A percentile compares a stretch with the other conserved stretches of the same genome.
Evolutionary conservation across 1,284 basidiomycete species (phyloP).

Genomic region (Stygiomarasmius scandens): DNA sequence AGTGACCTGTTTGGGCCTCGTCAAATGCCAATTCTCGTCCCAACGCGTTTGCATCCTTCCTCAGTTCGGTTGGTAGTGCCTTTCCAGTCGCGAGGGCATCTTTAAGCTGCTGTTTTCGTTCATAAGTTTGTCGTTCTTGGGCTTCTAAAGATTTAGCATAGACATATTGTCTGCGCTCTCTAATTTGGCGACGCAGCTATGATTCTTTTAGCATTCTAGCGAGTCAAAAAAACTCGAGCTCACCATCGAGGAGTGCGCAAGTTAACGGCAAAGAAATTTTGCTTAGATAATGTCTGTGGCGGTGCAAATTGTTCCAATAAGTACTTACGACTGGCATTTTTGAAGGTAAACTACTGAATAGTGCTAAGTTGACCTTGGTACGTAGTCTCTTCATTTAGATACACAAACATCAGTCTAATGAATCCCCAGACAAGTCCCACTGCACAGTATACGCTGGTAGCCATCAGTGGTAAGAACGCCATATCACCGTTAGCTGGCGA

Average conservation of each 20-base stretch:
- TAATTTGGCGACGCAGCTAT: conserved; percentile 85
- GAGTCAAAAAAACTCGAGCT: background rate
- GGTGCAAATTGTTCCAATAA: too few species aligned
- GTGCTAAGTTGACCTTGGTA: conserved; percentile 51
- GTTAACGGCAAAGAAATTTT: too few species aligned
- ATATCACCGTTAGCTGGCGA: conserved; percentile 35
- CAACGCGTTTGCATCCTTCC: conserved; percentile 73
- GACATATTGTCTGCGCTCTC: conserved; percentile 95
- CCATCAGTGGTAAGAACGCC: conserved; percentile 90
- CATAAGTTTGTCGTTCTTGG: conserved; percentile 92
- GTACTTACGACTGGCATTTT: too few species aligned
- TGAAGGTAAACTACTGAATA: conserved; percentile 36
- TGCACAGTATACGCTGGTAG: conserved; percentile 92
- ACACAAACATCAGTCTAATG: conserved; percentile 47
- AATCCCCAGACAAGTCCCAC: conserved; percentile 86
- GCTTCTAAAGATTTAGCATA: conserved; percentile 95
- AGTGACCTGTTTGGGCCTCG: conserved; percentile 80
- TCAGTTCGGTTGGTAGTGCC: conserved; percentile 84
- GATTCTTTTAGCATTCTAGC: background rate
- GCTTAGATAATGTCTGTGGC: background rate
- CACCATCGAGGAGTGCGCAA: background rate
- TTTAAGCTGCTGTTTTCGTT: conserved; percentile 93
- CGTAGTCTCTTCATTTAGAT: conserved; percentile 47
- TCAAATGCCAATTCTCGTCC: conserved; percentile 84
- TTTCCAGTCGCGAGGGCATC: conserved; percentile 91